A percentile compares a stretch with the other conserved stretches of the same genome.
Evolutionary conservation across 768 basidiomycete species (phyloP).

Genomic region (Chalciporus pseudorubinellus): DNA sequence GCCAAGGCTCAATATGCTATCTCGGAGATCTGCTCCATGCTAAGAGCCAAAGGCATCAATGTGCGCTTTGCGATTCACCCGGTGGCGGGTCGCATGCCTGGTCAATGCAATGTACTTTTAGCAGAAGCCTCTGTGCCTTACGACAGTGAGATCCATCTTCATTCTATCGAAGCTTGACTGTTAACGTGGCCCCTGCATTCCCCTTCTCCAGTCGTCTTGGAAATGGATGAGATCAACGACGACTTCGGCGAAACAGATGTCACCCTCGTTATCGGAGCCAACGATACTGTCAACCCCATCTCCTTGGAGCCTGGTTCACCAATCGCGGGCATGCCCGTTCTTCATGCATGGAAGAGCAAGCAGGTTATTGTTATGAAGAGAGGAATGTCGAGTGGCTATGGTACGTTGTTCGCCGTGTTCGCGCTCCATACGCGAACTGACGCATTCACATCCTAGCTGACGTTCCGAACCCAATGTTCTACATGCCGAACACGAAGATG

Average conservation of each 20-base stretch:
- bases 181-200: not conserved
- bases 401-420: constrained; percentile 36
- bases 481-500: constrained; percentile 88
- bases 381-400: constrained; percentile 85
- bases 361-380: constrained; percentile 92
- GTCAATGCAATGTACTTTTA: constrained; percentile 88
- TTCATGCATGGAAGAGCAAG: constrained; percentile 92
- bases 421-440: not conserved
- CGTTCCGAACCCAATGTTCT: constrained; percentile 93
- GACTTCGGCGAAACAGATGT: constrained; percentile 87
- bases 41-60: constrained; percentile 71
- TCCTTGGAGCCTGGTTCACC: constrained; percentile 82
- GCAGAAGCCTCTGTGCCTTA: constrained; percentile 91
- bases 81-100: constrained; percentile 91
- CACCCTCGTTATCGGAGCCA: constrained; percentile 89
- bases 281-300: constrained; percentile 91
- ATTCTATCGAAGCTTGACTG: not conserved
- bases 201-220: constrained; percentile 62
- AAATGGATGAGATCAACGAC: constrained; percentile 95
- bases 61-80: constrained; percentile 89
- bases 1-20: constrained; percentile 85
- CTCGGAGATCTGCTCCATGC: constrained; percentile 69
- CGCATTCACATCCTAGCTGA: constrained; percentile 51
- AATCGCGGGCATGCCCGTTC: constrained; percentile 90
- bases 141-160: constrained; percentile 55